Base-by-base conservation (phyloP, 805 yeast species). In the Saccharomycopsis amapae region DNA sequence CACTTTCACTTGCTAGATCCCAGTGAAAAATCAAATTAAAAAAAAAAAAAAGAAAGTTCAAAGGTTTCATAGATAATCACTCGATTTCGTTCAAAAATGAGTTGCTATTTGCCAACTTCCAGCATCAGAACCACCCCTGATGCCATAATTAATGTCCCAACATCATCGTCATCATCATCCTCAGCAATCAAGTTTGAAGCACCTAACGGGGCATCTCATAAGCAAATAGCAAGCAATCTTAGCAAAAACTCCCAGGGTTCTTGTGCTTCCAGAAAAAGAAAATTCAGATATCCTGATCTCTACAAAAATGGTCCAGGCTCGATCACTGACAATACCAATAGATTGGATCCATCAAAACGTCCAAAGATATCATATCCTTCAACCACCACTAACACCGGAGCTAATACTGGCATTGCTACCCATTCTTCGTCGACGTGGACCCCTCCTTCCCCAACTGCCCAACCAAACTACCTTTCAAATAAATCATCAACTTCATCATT, bases 71-170 rank as follows among this genome's bases (percentile, higher is more conserved):
- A 28, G n/a, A 13, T 28, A 13, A 15, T 15, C n/a, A 15, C 13
- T 15, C 32, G n/a, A 28, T 28, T 13, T 12, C 38, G 12, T 19
- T 25, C 6, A 2, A 12, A 9, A 9, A 48, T 48, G 51, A 43
- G 42, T 32, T 48, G 51, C 40, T 48, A 44, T 26, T 18, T 48
- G 13, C 48, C 48, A 3, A 48, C 51, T 23, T 48, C 51, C 25
- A 31, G 30, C 22, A 40, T 43, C 31, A 38, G 47, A 12, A 15
- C 41, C 15, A 19, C 40, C 12, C 42, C 38, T 30, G n/a, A n/a
- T n/a, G n/a, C n/a, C n/a, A n/a, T n/a, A n/a, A n/a, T n/a, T n/a
- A 26, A 26, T 26, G 12, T 15, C 10, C 15, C 37, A 34, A 15
- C 10, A 34, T 15, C 37, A 34, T 10, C n/a, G 10, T 15, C 15